A percentile compares a stretch with the other conserved stretches of the same genome.
Conservation (phyloP, 1,139 yeast genomes). For the Blastobotrys persicus region DNA sequence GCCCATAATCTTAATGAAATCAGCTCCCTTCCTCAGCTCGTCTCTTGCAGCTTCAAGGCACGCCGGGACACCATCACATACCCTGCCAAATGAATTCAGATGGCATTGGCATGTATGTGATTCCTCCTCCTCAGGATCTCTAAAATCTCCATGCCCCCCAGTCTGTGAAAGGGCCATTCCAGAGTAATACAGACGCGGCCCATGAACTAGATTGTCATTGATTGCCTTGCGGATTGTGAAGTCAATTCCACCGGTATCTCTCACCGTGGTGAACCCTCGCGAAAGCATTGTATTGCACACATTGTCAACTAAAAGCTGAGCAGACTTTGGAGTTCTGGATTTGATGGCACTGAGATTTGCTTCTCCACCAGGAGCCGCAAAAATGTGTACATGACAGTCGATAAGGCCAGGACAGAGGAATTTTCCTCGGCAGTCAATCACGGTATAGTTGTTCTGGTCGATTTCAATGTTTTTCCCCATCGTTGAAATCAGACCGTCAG, state of each 20-base stretch:
- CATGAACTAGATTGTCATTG: conserved; percentile 10
- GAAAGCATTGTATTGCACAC: conserved; percentile 9
- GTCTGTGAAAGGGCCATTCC: conserved; percentile 12
- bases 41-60: conserved; percentile 13
- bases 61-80: conserved; percentile 10
- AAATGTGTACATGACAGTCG: conserved; percentile 11
- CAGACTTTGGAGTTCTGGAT: neutral
- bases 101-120: conserved; percentile 6
- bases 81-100: conserved; percentile 2
- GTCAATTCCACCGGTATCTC: conserved; percentile 11
- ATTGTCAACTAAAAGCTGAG: neutral
- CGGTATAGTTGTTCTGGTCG: neutral
- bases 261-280: conserved; percentile 9
- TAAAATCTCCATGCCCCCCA: conserved; percentile 13
- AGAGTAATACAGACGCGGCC: conserved; percentile 10
- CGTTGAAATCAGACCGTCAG: conserved; percentile 6
- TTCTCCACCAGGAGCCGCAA: conserved; percentile 12
- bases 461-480: neutral
- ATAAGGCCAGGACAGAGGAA: conserved; percentile 11
- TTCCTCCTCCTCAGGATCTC: neutral
- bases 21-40: conserved; percentile 12
- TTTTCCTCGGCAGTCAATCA: conserved; percentile 9
- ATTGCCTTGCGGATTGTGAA: conserved; percentile 7
- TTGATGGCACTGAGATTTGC: conserved; percentile 3
- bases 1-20: conserved; percentile 15